Evolutionary conservation across 176 grass and related monocot genomes (phyloP).

Genomic region (Aegilops umbellulata): DNA sequence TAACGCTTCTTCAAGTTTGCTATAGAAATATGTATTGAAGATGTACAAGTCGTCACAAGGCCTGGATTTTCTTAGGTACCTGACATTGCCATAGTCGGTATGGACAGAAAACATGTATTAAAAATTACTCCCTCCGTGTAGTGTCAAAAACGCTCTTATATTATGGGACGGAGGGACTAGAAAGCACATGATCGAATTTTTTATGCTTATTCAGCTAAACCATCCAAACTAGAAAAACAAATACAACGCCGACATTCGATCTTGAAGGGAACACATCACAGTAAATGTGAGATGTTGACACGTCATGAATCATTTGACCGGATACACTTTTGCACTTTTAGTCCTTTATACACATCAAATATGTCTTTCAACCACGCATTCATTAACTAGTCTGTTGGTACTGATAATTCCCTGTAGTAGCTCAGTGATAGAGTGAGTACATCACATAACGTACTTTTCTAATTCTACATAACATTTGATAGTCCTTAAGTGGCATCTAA

Average conservation of each 20-base stretch:
- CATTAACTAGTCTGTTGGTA: not conserved
- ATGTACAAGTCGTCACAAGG: slow-evolving; percentile 43
- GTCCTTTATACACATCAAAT: not conserved
- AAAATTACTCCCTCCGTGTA: not conserved
- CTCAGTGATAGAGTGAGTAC: not conserved
- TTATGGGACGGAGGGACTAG: not conserved
- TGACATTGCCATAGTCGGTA: slow-evolving; percentile 41
- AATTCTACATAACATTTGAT: not conserved
- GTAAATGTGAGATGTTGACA: slow-evolving; percentile 5
- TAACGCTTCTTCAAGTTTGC: slow-evolving; percentile 62
- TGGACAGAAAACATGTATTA: slow-evolving; percentile 11
- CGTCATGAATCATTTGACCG: not conserved
- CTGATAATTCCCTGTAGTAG: slow-evolving; percentile 1
- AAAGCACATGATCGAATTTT: not conserved
- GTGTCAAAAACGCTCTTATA: no score
- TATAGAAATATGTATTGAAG: slow-evolving; percentile 79
- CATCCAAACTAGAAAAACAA: not conserved
- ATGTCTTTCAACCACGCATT: not conserved
- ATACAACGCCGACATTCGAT: not conserved
- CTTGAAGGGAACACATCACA: not conserved
- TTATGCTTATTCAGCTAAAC: slow-evolving; percentile 6
- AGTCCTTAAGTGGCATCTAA: not conserved
- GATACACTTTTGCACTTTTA: slow-evolving; percentile 1
- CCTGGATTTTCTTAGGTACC: slow-evolving; percentile 57
- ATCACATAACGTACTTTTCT: not conserved